phyloP scores from a whole-genome alignment of 2,329 filamentous ascomycete species.

The Claviceps sp. region DNA sequence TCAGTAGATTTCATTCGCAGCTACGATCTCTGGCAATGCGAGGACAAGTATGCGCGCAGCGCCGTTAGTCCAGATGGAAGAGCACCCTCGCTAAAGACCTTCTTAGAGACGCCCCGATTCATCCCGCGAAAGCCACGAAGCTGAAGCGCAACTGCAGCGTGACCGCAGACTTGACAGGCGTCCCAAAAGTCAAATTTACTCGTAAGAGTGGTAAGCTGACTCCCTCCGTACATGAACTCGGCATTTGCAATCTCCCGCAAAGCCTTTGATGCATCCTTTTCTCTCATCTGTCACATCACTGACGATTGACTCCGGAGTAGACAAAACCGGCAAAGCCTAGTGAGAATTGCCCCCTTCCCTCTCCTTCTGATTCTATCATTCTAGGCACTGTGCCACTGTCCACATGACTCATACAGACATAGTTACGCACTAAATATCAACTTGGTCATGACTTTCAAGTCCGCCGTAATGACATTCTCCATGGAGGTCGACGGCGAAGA shows the following conservation, averaged over 20 bases:
- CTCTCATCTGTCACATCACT: neutral
- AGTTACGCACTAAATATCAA: neutral
- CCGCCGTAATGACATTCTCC: slow-evolving; percentile 3
- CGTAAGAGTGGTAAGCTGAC: neutral
- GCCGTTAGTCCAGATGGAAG: neutral
- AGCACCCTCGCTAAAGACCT: neutral
- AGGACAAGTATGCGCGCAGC: neutral
- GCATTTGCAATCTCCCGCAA: neutral
- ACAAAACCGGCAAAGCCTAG: neutral
- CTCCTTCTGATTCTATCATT: neutral
- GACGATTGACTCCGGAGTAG: neutral
- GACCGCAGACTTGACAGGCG: neutral
- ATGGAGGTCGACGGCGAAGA: neutral
- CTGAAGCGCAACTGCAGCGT: neutral
- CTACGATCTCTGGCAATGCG: neutral
- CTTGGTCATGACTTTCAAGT: slow-evolving; percentile 1
- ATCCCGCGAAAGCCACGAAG: neutral
- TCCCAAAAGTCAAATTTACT: neutral
- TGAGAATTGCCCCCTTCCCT: neutral
- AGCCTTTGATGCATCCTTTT: neutral
- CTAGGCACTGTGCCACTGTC: neutral
- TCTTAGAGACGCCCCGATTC: neutral
- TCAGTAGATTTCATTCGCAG: neutral
- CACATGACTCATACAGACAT: neutral
- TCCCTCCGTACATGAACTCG: neutral